Evolutionary conservation across 495 filamentous ascomycete species (phyloP).

Genomic region (Xylaria telfairii): DNA sequence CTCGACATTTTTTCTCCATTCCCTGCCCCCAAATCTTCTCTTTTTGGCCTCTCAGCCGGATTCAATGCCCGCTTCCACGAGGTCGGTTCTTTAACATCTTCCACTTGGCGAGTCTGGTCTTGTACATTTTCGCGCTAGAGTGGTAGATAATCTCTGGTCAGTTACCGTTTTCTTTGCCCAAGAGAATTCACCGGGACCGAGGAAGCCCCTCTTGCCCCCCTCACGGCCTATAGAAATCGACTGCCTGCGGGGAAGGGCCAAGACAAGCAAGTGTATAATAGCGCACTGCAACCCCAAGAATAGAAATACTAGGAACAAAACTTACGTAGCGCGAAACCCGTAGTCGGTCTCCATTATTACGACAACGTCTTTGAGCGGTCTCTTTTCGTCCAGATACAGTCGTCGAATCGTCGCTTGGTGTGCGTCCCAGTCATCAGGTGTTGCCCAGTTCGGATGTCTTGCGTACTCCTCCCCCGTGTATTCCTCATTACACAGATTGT

Average conservation of each 20-base stretch:
- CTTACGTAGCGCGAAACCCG: constrained; percentile 43
- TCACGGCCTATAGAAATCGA: constrained; percentile 11
- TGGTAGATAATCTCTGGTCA: constrained; percentile 2
- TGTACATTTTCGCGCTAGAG: constrained; percentile 45
- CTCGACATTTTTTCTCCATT: not conserved
- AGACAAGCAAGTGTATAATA: not conserved
- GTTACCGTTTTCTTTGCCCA: not conserved
- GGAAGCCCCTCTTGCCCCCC: not conserved
- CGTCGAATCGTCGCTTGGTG: constrained; percentile 39
- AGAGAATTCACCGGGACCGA: constrained; percentile 1
- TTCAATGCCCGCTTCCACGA: constrained; percentile 24
- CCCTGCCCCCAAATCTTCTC: constrained; percentile 14
- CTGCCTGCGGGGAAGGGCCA: constrained; percentile 9
- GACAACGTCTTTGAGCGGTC: constrained; percentile 67
- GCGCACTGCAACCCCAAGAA: constrained; percentile 11
- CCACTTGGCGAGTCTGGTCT: constrained; percentile 48
- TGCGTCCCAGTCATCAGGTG: constrained; percentile 39
- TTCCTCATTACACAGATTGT: constrained; percentile 25
- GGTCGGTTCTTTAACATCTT: constrained; percentile 45
- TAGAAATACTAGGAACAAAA: constrained; percentile 17
- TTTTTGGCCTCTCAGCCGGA: too few species aligned
- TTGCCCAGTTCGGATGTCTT: constrained; percentile 23
- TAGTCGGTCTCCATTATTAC: constrained; percentile 94
- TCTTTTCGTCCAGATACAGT: constrained; percentile 43
- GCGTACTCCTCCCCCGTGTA: constrained; percentile 15